Evolutionary conservation across 2,329 filamentous ascomycete species (phyloP), one percentile per base, ranked within the genome.

Genomic region (Gnomoniopsis smithogilvyi): DNA sequence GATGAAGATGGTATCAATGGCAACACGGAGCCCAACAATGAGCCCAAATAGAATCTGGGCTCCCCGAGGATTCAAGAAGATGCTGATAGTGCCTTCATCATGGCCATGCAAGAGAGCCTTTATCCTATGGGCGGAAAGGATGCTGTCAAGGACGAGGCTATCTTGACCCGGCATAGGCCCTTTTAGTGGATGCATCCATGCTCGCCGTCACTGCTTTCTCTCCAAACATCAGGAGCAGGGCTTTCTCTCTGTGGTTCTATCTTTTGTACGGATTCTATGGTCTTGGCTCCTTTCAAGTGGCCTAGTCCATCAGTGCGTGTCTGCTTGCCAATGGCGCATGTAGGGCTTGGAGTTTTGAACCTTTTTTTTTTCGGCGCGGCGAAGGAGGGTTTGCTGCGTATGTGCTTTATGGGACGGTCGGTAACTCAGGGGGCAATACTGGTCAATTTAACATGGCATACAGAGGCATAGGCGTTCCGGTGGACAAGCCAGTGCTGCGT

Each of bases 21-120:
- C 50, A 21, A 51, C 34, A 15, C 57, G 10, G 67, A 68, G 46
- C 62, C 63, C 51, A 71, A 69, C 65, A 72, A 77, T 46, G 79
- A 79, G 54, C 36, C 67, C 17, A 55, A 62, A 46, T 56, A 22
- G 22, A 12, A 47, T 12, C 4, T 21, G 45, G 19, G 19, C 15
- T 24, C 8, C 12, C 36, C 8, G 11, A 15, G 11, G 36, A 41
- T 12, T 41, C 36, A 14, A 41, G 36, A 41, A 14, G 36, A n/a
- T 41, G 36, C 6, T n/a, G 17, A 41, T 41, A 41, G 36, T 6
- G 12, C 26, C 26, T 8, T 30, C 26, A 30, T 30, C 26, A 30
- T 8, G 4, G 26, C 26, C 4, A 4, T 30, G 8, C 26, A 30
- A 8, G 26, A 30, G 26, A 8, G 4, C 26, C 26, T 30, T 30